These are phyloP conservation scores for Scheffersomyces illinoinensis DNA, from an alignment of 1,139 yeast genomes.

Conservation along the genomic window DNA sequence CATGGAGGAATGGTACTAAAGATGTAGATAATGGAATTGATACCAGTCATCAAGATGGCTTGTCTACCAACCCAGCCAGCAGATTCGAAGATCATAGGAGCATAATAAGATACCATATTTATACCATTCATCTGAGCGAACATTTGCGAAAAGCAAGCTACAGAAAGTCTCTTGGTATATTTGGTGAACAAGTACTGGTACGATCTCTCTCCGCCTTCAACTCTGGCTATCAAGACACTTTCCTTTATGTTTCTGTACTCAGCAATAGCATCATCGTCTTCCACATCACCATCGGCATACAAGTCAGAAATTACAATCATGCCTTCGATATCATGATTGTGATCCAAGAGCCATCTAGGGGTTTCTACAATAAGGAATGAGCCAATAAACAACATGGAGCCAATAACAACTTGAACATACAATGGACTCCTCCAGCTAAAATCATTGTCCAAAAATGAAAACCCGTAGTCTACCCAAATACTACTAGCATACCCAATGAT, in stretches of 20 bases:
- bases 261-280: slow-evolving; percentile 20
- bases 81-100: slow-evolving; percentile 89
- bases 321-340: slow-evolving; percentile 88
- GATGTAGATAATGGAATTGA: slow-evolving; percentile 75
- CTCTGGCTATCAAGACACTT: slow-evolving; percentile 55
- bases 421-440: slow-evolving; percentile 81
- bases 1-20: slow-evolving; percentile 84
- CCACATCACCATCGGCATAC: slow-evolving; percentile 46
- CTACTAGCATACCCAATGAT: slow-evolving; percentile 83
- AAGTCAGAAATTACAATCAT: slow-evolving; percentile 50
- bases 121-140: slow-evolving; percentile 94
- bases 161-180: slow-evolving; percentile 76
- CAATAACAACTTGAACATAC: slow-evolving; percentile 74
- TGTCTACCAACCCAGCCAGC: slow-evolving; percentile 93
- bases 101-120: slow-evolving; percentile 88
- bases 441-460: slow-evolving; percentile 56
- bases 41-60: slow-evolving; percentile 92
- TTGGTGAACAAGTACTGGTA: slow-evolving; percentile 62
- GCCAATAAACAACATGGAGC: slow-evolving; percentile 67
- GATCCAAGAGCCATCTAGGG: slow-evolving; percentile 87
- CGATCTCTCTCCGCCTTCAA: slow-evolving; percentile 71
- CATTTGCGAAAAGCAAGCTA: slow-evolving; percentile 88
- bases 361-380: slow-evolving; percentile 80
- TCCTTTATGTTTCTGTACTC: slow-evolving; percentile 44
- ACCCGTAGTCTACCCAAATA: slow-evolving; percentile 88